These are phyloP conservation scores for Sporothrix globosa DNA, from an alignment of 2,329 filamentous ascomycete species.

Conservation along the genomic window DNA sequence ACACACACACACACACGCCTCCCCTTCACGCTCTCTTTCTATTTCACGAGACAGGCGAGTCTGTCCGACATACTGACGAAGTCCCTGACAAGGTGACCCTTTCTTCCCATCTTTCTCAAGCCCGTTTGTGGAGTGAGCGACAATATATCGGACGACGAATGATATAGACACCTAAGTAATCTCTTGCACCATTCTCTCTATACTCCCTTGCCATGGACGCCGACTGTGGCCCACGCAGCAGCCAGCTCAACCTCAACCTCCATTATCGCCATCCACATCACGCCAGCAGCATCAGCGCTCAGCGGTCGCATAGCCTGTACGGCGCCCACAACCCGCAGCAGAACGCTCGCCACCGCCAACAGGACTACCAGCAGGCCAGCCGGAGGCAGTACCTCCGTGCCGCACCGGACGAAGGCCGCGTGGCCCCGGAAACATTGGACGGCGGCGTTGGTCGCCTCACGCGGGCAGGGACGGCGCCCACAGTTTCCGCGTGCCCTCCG, in stretches of 20 bases:
- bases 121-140: not conserved
- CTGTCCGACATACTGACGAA: constrained; percentile 13
- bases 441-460: constrained; percentile 8
- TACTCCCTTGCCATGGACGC: not conserved
- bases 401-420: constrained; percentile 20
- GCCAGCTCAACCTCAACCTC: not conserved
- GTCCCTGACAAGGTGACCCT: not conserved
- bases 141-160: not conserved
- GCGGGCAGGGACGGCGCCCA: not conserved
- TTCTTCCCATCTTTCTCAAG: not conserved
- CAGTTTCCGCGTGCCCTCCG: not conserved
- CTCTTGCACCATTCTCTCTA: not conserved
- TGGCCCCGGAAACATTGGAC: constrained; percentile 30
- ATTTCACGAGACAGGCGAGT: not conserved
- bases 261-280: constrained; percentile 11
- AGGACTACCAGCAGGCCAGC: not conserved
- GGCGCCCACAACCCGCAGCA: not conserved
- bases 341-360: not conserved
- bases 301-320: not conserved
- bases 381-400: constrained; percentile 8
- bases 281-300: not conserved
- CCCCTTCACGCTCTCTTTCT: not conserved
- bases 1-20: not conserved
- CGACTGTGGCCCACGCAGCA: not conserved
- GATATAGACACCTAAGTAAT: not conserved